Evolutionary conservation across 257 asterid genomes (phyloP).

Genomic region (Thymus quinquecostatus): DNA sequence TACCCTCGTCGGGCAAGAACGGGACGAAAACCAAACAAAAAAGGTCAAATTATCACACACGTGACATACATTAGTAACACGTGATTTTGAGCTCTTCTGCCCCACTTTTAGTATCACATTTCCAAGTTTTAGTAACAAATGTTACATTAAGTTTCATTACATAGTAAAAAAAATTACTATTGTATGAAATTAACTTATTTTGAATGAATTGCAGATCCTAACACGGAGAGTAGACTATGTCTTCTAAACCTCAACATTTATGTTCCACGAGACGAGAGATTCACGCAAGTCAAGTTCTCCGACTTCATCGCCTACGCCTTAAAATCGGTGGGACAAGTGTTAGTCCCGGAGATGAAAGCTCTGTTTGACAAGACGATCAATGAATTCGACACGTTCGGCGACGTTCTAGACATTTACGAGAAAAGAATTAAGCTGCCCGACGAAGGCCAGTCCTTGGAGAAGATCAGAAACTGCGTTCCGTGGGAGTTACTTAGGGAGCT

Average conservation of each 20-base stretch:
- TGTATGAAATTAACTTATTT: not conserved
- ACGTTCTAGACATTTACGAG: slow-evolving; percentile 64
- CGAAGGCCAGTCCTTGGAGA: slow-evolving; percentile 32
- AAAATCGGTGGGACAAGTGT: slow-evolving; percentile 78
- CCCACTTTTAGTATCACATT: too few species aligned
- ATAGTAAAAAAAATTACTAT: too few species aligned
- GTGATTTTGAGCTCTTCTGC: not conserved
- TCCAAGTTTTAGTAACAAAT: too few species aligned
- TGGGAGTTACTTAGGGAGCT: slow-evolving; percentile 75
- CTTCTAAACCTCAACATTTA: slow-evolving; percentile 62
- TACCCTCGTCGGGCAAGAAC: slow-evolving; percentile 90
- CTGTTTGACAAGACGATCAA: slow-evolving; percentile 70
- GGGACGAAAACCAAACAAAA: slow-evolving; percentile 68
- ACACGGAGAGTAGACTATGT: slow-evolving; percentile 59
- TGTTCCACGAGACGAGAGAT: slow-evolving; percentile 83
- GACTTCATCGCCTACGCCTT: slow-evolving; percentile 79
- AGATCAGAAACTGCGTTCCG: slow-evolving; percentile 57
- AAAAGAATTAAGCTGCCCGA: slow-evolving; percentile 62
- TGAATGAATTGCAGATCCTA: slow-evolving; percentile 59
- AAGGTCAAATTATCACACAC: slow-evolving; percentile 43
- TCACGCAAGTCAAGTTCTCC: slow-evolving; percentile 72
- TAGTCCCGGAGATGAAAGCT: slow-evolving; percentile 65
- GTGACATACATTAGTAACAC: not conserved
- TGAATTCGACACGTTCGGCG: slow-evolving; percentile 80
- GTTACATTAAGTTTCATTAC: too few species aligned